These are phyloP conservation scores for Carallia pectinifolia DNA, from an alignment of 345 rosid genomes.

Conservation along the genomic window DNA sequence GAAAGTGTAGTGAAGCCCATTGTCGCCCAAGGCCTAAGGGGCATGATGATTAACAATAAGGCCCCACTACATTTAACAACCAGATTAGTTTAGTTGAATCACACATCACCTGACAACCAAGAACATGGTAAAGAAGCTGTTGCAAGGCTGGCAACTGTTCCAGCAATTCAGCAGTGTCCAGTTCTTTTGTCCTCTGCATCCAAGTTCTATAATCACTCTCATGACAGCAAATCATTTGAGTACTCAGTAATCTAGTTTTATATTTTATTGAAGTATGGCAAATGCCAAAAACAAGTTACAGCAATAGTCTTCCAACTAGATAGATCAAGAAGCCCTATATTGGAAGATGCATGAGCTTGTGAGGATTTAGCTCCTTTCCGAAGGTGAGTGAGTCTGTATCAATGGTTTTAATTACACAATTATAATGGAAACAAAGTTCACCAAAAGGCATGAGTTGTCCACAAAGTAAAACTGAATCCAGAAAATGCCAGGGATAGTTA, in stretches of 20 bases:
- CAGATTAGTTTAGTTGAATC: background rate
- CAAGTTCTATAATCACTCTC: constrained; percentile 2
- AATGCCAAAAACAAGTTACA: background rate
- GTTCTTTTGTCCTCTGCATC: constrained; percentile 81
- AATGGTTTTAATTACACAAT: background rate
- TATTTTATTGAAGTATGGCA: background rate
- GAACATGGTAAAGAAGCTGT: constrained; percentile 87
- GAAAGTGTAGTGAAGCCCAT: background rate
- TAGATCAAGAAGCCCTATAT: background rate
- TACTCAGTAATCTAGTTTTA: background rate
- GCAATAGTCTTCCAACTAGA: background rate
- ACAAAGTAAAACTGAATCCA: background rate
- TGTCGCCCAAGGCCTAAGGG: too few relatives aligned
- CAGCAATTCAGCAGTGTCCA: constrained; percentile 83
- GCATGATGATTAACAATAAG: background rate
- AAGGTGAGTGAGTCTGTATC: too few relatives aligned
- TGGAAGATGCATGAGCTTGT: too few relatives aligned
- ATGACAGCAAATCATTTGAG: background rate
- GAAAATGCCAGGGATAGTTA: background rate
- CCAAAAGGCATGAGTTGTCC: background rate
- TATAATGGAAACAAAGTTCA: background rate
- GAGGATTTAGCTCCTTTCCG: too few relatives aligned
- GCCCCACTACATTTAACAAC: constrained; percentile 2
- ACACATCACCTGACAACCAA: constrained; percentile 77
- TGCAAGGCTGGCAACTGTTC: constrained; percentile 91